phyloP scores from a whole-genome alignment of 768 basidiomycete species.

The Neoboletus brunneissimus region DNA sequence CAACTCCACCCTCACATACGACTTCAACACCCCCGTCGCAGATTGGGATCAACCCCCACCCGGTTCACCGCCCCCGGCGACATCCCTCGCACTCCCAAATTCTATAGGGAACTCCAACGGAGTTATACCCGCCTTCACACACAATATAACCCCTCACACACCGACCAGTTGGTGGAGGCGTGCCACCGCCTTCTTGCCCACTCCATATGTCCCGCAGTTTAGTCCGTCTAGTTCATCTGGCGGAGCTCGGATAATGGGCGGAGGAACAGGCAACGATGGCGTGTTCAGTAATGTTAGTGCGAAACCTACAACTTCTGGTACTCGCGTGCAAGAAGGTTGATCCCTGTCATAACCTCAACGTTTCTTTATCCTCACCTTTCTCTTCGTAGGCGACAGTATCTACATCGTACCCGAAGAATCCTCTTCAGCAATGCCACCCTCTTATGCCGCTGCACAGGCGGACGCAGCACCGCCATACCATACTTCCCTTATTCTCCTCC shows the following conservation, averaged over 20 bases:
- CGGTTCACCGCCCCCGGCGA: slow-evolving; percentile 70
- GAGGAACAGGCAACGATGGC: slow-evolving; percentile 77
- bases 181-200: slow-evolving; percentile 55
- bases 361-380: background rate
- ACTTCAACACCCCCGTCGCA: slow-evolving; percentile 64
- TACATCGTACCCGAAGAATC: slow-evolving; percentile 79
- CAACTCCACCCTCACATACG: slow-evolving; percentile 66
- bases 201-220: slow-evolving; percentile 44
- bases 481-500: slow-evolving; percentile 95
- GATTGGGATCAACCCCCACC: slow-evolving; percentile 85
- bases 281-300: slow-evolving; percentile 96
- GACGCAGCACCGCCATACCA: slow-evolving; percentile 98
- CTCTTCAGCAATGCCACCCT: slow-evolving; percentile 82
- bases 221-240: slow-evolving; percentile 41
- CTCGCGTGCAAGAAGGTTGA: slow-evolving; percentile 55
- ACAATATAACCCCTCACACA: slow-evolving; percentile 23
- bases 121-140: slow-evolving; percentile 49
- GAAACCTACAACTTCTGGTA: slow-evolving; percentile 61
- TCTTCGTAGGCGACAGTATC: slow-evolving; percentile 60
- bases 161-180: slow-evolving; percentile 52
- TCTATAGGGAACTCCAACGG: slow-evolving; percentile 76
- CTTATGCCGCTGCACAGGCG: slow-evolving; percentile 87
- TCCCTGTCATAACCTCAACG: background rate
- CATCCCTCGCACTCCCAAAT: slow-evolving; percentile 65
- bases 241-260: slow-evolving; percentile 43